Evolutionary conservation across 345 rosid genomes (phyloP), one percentile per base, ranked within the genome.

Genomic region (Balakata baccata): DNA sequence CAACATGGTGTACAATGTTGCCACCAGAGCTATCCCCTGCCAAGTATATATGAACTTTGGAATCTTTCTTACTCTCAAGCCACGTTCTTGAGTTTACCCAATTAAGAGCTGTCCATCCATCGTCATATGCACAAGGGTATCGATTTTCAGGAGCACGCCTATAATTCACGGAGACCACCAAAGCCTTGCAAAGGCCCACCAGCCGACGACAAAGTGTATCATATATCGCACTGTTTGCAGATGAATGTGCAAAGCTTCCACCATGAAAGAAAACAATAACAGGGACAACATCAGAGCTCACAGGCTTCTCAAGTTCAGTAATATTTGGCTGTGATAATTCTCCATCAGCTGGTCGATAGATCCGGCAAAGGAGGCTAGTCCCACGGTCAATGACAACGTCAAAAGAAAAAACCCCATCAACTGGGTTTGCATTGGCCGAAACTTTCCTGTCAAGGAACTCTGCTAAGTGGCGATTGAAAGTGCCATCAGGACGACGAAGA

Each of bases 1-100:
- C 96, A 69, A 94, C 98, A 71, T 92, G 86, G 62, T 94, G 97
- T 2, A 62, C 96, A 1, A 94, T 94, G 80, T 94, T 94, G 56
- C 98, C 98, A 11, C 98, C 98, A 0, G 96, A 90, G 77, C 98
- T 94, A 79, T 94, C 98, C 3, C 97, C 98, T 10, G 89, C 98
- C 79, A 94, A 81, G 82, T 81, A 94, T 25, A 90, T 78, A 78
- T 86, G 91, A 81, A 87, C 92, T 81, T 89, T 89, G 0, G 92
- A 82, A 77, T 88, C 94, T 59, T 75, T 80, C 84, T 84, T 83
- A 71, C 94, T 90, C 74, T 77, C 76, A 50, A 92, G 97, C 96
- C 98, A 94, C 10, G 90, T 12, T 69, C 92, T 87, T 0, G 96
- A 83, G 69, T 78, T 87, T 7, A 86, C 97, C 98, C 98, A 93